Percentiles rank a stretch among this genome's conserved stretches.
phyloP scores from a whole-genome alignment of 2,329 filamentous ascomycete genomes.

The Phialophora chinensis region DNA sequence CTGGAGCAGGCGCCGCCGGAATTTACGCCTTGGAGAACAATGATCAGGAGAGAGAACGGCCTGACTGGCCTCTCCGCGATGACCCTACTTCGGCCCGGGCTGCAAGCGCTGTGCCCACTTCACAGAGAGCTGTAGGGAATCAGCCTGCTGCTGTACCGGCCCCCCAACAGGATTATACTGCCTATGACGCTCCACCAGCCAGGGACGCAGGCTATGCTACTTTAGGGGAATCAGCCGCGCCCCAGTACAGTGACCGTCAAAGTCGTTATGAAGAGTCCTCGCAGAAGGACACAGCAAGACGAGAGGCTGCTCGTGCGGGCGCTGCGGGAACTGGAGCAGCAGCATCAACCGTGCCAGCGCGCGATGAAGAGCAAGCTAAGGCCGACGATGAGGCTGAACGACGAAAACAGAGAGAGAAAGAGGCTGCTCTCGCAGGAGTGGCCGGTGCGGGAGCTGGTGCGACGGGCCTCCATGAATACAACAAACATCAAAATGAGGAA shows the following conservation, averaged over 20 bases:
- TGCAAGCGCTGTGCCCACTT: slow-evolving; percentile 2
- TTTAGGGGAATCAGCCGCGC: background rate
- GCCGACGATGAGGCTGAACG: slow-evolving; percentile 4
- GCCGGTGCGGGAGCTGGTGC: slow-evolving; percentile 30
- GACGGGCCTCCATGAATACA: slow-evolving; percentile 32
- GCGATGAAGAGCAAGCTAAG: background rate
- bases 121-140: background rate
- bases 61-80: slow-evolving; percentile 15
- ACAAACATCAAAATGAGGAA: slow-evolving; percentile 27
- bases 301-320: background rate
- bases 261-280: background rate
- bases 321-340: background rate
- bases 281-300: slow-evolving; percentile 8
- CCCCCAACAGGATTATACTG: background rate
- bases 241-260: slow-evolving; percentile 7
- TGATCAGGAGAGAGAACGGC: background rate
- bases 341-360: background rate
- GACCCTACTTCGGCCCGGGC: slow-evolving; percentile 3
- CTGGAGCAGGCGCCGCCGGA: slow-evolving; percentile 27
- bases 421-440: slow-evolving; percentile 25
- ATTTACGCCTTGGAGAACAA: slow-evolving; percentile 13
- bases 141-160: background rate
- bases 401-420: slow-evolving; percentile 3
- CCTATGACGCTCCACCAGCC: slow-evolving; percentile 4
- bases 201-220: background rate